Evolutionary conservation across 345 rosid genomes (phyloP).

Genomic region (Turnera subulata): DNA sequence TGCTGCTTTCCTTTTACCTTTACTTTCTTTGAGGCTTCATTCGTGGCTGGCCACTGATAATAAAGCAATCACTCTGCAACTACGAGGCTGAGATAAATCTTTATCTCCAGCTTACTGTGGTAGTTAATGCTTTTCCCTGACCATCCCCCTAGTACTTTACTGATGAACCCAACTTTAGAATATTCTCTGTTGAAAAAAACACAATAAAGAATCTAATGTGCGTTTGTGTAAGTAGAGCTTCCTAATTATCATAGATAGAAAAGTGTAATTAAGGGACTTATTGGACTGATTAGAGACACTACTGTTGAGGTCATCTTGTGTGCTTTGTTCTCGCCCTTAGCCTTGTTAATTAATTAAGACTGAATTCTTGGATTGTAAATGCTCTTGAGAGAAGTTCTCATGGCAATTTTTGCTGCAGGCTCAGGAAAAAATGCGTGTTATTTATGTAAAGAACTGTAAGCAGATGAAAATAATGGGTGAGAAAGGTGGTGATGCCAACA

Average conservation of each 20-base stretch:
- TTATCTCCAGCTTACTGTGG: neutral
- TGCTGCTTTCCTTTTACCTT: neutral
- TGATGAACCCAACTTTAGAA: too few species aligned
- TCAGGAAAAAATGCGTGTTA: constrained; percentile 56
- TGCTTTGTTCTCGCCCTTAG: too few species aligned
- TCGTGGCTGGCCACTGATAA: neutral
- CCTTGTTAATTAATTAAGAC: too few species aligned
- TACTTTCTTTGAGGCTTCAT: constrained; percentile 4
- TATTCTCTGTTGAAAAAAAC: too few species aligned
- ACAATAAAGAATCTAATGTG: too few species aligned
- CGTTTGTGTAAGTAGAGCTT: too few species aligned
- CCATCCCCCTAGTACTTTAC: too few species aligned
- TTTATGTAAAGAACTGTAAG: constrained; percentile 42
- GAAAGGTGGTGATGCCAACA: constrained; percentile 35
- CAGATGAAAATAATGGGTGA: constrained; percentile 40
- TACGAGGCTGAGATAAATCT: too few species aligned
- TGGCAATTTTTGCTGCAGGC: constrained; percentile 29
- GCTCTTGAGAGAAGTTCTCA: neutral
- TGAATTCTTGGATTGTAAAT: too few species aligned
- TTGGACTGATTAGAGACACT: too few species aligned
- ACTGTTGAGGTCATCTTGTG: neutral
- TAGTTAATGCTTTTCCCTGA: neutral
- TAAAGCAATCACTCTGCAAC: constrained; percentile 1
- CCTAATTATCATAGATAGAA: too few species aligned
- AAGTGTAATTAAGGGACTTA: too few species aligned